These are phyloP conservation scores for Epichloe baconii DNA, from an alignment of 2,329 filamentous ascomycete species.

Conservation along the genomic window DNA sequence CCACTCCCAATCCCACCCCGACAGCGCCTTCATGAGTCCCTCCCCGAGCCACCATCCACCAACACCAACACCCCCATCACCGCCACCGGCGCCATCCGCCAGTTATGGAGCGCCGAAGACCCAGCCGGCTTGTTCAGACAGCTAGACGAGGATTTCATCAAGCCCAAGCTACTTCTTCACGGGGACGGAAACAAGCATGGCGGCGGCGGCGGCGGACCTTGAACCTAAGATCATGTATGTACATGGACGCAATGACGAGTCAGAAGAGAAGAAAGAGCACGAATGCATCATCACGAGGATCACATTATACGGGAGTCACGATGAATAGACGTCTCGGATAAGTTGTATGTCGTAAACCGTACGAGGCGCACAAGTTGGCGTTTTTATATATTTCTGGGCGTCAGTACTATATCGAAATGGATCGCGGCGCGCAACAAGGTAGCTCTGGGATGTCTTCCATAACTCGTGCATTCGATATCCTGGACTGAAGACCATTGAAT, in stretches of 20 bases:
- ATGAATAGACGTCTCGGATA: too few species aligned
- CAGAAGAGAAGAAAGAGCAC: too few species aligned
- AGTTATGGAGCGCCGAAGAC: conserved; percentile 75
- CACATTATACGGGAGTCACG: too few species aligned
- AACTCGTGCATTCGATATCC: too few species aligned
- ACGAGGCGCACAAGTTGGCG: background rate
- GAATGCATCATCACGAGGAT: too few species aligned
- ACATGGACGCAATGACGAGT: too few species aligned
- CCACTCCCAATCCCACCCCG: conserved; percentile 5
- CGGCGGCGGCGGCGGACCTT: conserved; percentile 10
- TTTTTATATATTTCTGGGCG: background rate
- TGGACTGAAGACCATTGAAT: too few species aligned
- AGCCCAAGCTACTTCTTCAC: conserved; percentile 78
- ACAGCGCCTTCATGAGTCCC: conserved; percentile 19
- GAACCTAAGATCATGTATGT: background rate
- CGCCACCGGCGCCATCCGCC: conserved; percentile 63
- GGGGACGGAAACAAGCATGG: conserved; percentile 29
- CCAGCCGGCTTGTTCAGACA: conserved; percentile 83
- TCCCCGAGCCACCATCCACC: conserved; percentile 16
- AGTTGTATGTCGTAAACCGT: background rate
- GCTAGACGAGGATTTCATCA: conserved; percentile 91
- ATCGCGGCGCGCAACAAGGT: too few species aligned
- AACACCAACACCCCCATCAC: conserved; percentile 37
- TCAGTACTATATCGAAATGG: too few species aligned
- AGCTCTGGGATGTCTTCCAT: too few species aligned